A percentile compares a stretch with the other conserved stretches of the same genome.
These are phyloP conservation scores for Halteria grandinella DNA, from an alignment of 73 alveolate species.

Conservation along the genomic window DNA sequence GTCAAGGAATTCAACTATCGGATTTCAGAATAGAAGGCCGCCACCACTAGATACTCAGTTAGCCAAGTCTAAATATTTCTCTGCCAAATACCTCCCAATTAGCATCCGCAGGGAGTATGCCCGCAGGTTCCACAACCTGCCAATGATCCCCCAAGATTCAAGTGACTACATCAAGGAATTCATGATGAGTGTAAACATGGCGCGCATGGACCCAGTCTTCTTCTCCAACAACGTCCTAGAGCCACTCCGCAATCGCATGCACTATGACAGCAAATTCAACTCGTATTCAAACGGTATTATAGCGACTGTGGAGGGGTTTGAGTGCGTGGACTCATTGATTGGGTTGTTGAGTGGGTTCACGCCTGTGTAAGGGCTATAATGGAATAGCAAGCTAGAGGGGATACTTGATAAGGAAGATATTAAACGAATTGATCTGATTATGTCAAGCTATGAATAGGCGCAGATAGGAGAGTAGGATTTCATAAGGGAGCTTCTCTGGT, in stretches of 20 bases:
- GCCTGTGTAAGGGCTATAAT: background rate
- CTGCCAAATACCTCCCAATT: too few relatives aligned
- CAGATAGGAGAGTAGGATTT: slow-evolving; percentile 5
- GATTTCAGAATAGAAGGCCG: too few relatives aligned
- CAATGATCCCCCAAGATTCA: too few relatives aligned
- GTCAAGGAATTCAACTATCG: too few relatives aligned
- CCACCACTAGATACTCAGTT: too few relatives aligned
- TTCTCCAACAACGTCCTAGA: slow-evolving; percentile 42
- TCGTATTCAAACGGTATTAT: slow-evolving; percentile 31
- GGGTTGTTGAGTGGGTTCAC: background rate
- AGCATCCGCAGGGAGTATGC: too few relatives aligned
- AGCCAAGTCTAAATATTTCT: too few relatives aligned
- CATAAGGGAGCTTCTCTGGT: background rate
- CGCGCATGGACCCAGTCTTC: slow-evolving; percentile 15
- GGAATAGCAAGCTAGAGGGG: slow-evolving; percentile 13
- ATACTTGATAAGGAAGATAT: background rate
- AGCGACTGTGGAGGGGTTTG: slow-evolving; percentile 13
- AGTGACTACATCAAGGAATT: too few relatives aligned
- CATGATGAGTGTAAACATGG: slow-evolving; percentile 29
- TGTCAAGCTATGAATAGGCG: background rate
- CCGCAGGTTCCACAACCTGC: too few relatives aligned
- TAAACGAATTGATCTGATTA: background rate
- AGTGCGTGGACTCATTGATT: slow-evolving; percentile 2
- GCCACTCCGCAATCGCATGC: slow-evolving; percentile 9
- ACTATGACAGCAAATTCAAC: slow-evolving; percentile 14